These are phyloP conservation scores for Lipomyces yamanashiensis DNA, from an alignment of 805 yeast genomes.

Conservation along the genomic window DNA sequence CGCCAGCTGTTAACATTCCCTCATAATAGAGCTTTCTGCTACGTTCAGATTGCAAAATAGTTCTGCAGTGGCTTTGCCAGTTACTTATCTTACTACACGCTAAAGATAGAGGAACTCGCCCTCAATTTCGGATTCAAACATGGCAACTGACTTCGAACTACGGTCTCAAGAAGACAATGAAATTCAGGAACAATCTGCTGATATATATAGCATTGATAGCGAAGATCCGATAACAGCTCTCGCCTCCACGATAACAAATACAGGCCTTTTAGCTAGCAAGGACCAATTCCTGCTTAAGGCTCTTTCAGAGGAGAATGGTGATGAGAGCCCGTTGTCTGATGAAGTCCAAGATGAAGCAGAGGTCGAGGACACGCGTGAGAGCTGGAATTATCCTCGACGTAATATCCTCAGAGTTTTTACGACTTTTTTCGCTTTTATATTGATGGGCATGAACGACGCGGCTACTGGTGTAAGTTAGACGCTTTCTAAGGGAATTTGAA, in stretches of 20 bases:
- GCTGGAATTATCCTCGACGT: slow-evolving; percentile 25
- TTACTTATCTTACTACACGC: too few species aligned
- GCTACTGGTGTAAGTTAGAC: slow-evolving; percentile 54
- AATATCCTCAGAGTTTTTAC: slow-evolving; percentile 18
- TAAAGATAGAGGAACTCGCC: neutral
- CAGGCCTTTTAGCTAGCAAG: neutral
- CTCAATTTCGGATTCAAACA: neutral
- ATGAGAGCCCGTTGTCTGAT: slow-evolving; percentile 1
- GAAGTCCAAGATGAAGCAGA: neutral
- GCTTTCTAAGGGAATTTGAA: too few species aligned
- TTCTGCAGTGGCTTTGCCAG: too few species aligned
- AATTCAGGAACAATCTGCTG: neutral
- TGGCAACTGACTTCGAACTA: too few species aligned
- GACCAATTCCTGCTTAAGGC: neutral
- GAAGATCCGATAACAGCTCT: neutral
- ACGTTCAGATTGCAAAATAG: neutral
- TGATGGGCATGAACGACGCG: slow-evolving; percentile 50
- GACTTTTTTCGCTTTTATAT: slow-evolving; percentile 28
- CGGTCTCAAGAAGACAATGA: neutral
- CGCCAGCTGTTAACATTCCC: neutral
- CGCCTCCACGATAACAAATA: neutral
- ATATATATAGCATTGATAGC: neutral
- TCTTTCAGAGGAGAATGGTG: slow-evolving; percentile 6
- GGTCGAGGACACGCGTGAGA: neutral
- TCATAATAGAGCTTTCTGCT: neutral